Base-by-base conservation (phyloP, 2,329 filamentous ascomycete genomes). In the Ambrosiella xylebori region DNA sequence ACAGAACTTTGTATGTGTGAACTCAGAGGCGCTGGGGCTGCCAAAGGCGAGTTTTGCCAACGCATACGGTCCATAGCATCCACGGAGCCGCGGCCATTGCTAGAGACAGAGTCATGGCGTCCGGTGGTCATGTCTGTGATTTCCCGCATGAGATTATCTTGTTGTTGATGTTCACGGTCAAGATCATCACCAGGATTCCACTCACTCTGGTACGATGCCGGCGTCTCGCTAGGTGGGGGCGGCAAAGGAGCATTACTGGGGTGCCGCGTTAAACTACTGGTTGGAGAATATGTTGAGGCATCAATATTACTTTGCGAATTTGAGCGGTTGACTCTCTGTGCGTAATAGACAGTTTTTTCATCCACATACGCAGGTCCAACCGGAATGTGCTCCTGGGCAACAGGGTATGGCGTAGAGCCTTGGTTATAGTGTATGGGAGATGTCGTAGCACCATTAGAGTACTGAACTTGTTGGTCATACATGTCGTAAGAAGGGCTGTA, bases 241-340 rank as follows among this genome's bases (percentile, higher is more conserved):
- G 79, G 76, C 52, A 82, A 68, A 47, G 80, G 75, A 58, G 80
- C 74, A 66, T 81, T 76, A 13, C 80, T 82, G 1, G 80, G 79
- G 59, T 81, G 77, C 15, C 56, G 56, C 12, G 59, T 27, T n/a
- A 60, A 15, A 3, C 19, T 56, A 79, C 73, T 60, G 74, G 72
- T 9, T 80, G 65, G n/a, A 5, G 38, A 54, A 27, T 54, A 54
- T 9, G 38, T 54, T 19, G 52, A 54, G 27, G 39, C 15, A 45
- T 54, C 41, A 19, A 37, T 40, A 56, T 53, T 12, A 37, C 37
- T 76, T 5, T 74, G 72, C 1, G 78, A 79, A 61, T 73, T 73
- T 7, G 77, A 76, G 37, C 76, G 72, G 9, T 71, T 71, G 1
- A 68, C 65, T 17, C 74, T 69, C 63, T 65, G 73, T 9, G 44